These are phyloP conservation scores for Pichia sp. DNA, from an alignment of 1,139 yeast genomes.

Conservation along the genomic window DNA sequence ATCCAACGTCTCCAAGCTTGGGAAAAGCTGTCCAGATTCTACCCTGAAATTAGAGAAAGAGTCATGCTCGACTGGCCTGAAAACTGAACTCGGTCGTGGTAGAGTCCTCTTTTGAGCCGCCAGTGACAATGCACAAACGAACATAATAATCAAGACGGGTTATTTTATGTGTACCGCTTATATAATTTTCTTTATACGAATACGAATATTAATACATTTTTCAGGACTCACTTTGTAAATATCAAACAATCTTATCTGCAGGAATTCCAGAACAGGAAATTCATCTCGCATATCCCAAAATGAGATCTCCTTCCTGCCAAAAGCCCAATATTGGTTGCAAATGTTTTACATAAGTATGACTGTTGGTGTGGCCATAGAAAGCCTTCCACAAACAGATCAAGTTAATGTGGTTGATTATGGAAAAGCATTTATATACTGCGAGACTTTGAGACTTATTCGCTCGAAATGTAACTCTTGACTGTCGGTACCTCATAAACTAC, in stretches of 20 bases:
- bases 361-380: too few species aligned
- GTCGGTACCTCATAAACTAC: too few species aligned
- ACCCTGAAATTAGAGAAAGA: constrained; percentile 58
- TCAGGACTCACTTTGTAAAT: too few species aligned
- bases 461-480: too few species aligned
- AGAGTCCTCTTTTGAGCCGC: background rate
- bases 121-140: background rate
- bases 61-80: constrained; percentile 19
- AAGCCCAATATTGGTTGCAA: too few species aligned
- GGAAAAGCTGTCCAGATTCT: constrained; percentile 63
- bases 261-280: background rate
- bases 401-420: too few species aligned
- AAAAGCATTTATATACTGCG: too few species aligned
- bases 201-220: background rate
- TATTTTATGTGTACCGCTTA: background rate
- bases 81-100: background rate
- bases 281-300: too few species aligned
- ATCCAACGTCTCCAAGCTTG: constrained; percentile 64
- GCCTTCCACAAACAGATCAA: too few species aligned
- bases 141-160: background rate
- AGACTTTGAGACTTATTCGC: too few species aligned
- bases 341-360: too few species aligned
- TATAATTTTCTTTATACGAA: background rate
- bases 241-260: background rate
- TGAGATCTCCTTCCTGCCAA: too few species aligned